Evolutionary conservation across 2,329 filamentous ascomycete genomes (phyloP), one percentile per base, ranked within the genome.

Genomic region (Penicillium nordicum): DNA sequence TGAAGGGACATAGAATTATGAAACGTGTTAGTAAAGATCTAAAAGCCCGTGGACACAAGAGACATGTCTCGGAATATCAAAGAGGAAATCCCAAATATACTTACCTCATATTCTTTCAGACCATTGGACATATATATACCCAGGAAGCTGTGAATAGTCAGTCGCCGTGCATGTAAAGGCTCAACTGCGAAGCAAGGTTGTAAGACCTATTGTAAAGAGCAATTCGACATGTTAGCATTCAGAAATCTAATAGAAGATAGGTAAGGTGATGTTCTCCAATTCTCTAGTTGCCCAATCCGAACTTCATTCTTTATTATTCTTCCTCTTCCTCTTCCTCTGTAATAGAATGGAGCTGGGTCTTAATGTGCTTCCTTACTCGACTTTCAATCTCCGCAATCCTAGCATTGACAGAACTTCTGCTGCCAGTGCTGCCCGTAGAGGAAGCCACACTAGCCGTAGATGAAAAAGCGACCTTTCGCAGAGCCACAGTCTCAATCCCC

Each of bases 371-470:
- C 23, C 30, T 45, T 25, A 51, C 11, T 29, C 37, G 38, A 43
- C 32, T n/a, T 34, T 51, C 49, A 21, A 45, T 51, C 9, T 51
- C 49, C 29, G 49, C 40, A 36, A 51, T 51, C 30, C 49, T 44
- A 27, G 38, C 49, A 45, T 36, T 34, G n/a, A 45, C 40, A 11
- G 49, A 44, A 16, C 29, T 18, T 4, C 14, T 34, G 10, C 11
- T 44, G 12, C 11, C 12, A 2, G 16, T 27, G 21, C 40, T 45
- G 21, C 29, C 8, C 5, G 4, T 51, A 18, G 49, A 51, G 29
- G 29, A 34, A 16, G n/a, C 7, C 16, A 34, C 23, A 29, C 38
- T 45, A 29, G 40, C 38, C 18, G 16, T 32, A 45, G 25, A 16
- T 25, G 30, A 51, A 30, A 25, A 7, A 14, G 14, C 44, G 16